Base-by-base conservation (phyloP, 2,329 filamentous ascomycete species). In the Berkeleyomyces basicola region DNA sequence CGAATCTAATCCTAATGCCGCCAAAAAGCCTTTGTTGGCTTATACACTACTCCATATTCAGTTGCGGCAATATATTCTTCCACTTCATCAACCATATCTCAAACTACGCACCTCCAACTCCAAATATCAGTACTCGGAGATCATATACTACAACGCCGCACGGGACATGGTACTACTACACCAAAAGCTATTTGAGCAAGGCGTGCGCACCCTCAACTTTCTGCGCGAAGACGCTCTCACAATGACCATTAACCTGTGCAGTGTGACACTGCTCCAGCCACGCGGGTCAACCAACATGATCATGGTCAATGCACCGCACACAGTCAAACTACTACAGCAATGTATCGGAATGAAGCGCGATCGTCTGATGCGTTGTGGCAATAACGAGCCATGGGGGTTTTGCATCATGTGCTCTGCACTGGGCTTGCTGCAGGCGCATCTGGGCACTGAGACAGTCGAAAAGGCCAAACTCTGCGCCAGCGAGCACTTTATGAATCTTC, bases 331-430 rank as follows among this genome's bases (percentile, higher is more conserved):
- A n/a, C 77, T 84, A 9, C 80, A 83, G 68, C 82, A 80, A 69
- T 83, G 81, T 65, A 76, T 84, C 44, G 71, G 72, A 57, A 79
- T 84, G 75, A 83, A 83, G 69, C 81, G 83, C 67, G 81, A 84
- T 67, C 77, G 80, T 0, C 76, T 84, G 6, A 70, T 84, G 33
- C 74, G 81, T n/a, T 82, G 80, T 65, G 81, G 81, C 14, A 83
- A 83, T 71, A 82, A 82, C 67, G 82, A 84, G 68, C 81, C 82
- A 0, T 84, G 82, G 82, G 80, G 80, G 16, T 83, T 83, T 70
- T 81, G 78, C 62, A 82, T 82, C 69, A 82, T 84, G 78, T 84
- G 81, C 66, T 79, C 81, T 2, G 80, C 81, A 0, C 74, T 79
- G 36, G 82, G 81, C 2, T 73, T 84, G 7, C 73, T 84, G 33